Conservation (phyloP, 768 basidiomycete species). For the Dictyophora rubrovolvata region DNA sequence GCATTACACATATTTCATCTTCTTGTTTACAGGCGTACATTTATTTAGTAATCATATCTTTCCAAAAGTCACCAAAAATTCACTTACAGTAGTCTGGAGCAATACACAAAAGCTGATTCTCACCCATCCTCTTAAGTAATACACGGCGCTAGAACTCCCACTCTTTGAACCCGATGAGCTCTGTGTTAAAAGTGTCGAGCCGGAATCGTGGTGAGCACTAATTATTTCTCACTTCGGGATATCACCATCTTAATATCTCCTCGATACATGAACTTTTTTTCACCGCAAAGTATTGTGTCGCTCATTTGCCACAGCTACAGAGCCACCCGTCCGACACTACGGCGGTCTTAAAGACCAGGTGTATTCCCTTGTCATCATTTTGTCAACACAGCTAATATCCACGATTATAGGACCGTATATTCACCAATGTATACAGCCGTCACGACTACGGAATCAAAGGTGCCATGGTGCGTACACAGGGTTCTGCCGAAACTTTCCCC, state of each 20-base stretch:
- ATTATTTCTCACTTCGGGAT: not conserved
- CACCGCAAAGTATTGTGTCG: slow-evolving; percentile 2
- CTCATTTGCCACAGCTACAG: slow-evolving; percentile 59
- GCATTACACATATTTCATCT: not conserved
- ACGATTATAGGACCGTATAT: slow-evolving; percentile 55
- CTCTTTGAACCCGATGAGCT: not conserved
- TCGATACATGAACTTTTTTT: not conserved
- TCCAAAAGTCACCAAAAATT: not conserved
- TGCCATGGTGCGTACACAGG: slow-evolving; percentile 52
- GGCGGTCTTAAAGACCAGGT: slow-evolving; percentile 87
- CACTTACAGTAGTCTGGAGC: too few species aligned
- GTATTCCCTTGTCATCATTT: not conserved
- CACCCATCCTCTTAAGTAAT: too few species aligned
- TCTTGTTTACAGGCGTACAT: not conserved
- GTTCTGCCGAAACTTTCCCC: too few species aligned
- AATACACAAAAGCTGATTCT: too few species aligned
- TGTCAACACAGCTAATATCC: not conserved
- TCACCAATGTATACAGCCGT: slow-evolving; percentile 80
- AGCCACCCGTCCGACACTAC: slow-evolving; percentile 83
- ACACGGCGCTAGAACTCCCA: not conserved
- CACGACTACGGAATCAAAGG: slow-evolving; percentile 94
- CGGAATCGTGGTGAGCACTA: slow-evolving; percentile 1
- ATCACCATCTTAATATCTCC: not conserved
- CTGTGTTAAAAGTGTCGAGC: slow-evolving; percentile 1
- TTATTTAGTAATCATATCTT: not conserved